phyloP scores from a whole-genome alignment of 2,329 filamentous ascomycete genomes.

The Scedosporium minutisporum region DNA sequence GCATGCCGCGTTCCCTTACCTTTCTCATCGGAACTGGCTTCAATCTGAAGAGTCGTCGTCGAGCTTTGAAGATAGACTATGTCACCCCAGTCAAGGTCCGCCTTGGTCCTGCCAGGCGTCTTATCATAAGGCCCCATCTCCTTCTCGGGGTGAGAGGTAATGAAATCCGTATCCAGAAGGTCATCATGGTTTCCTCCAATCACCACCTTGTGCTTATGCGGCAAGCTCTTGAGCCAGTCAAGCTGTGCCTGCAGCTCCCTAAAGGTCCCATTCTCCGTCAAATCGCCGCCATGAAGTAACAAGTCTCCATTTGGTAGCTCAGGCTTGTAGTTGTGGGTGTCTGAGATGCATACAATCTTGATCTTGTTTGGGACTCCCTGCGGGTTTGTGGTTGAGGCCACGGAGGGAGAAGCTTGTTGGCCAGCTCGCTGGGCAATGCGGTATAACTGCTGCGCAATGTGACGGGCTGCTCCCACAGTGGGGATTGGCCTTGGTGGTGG shows the following conservation, averaged over 20 bases:
- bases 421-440: constrained; percentile 1
- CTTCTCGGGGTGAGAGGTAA: background rate
- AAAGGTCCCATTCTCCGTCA: constrained; percentile 51
- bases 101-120: constrained; percentile 2
- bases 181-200: constrained; percentile 39
- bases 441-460: background rate
- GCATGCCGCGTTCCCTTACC: background rate
- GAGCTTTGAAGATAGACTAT: constrained; percentile 70
- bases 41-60: constrained; percentile 52
- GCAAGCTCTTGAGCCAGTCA: constrained; percentile 47
- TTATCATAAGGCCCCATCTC: background rate
- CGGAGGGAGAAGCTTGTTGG: background rate
- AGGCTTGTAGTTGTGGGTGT: constrained; percentile 31
- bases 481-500: background rate
- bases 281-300: constrained; percentile 37
- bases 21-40: background rate
- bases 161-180: constrained; percentile 33
- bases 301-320: constrained; percentile 30
- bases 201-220: constrained; percentile 32
- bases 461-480: background rate
- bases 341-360: constrained; percentile 12
- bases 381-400: background rate
- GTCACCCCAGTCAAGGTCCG: constrained; percentile 50
- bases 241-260: constrained; percentile 72
- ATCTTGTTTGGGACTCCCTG: background rate